Evolutionary conservation across 2,329 filamentous ascomycete genomes (phyloP).

Genomic region (Penicillium vulpinum): DNA sequence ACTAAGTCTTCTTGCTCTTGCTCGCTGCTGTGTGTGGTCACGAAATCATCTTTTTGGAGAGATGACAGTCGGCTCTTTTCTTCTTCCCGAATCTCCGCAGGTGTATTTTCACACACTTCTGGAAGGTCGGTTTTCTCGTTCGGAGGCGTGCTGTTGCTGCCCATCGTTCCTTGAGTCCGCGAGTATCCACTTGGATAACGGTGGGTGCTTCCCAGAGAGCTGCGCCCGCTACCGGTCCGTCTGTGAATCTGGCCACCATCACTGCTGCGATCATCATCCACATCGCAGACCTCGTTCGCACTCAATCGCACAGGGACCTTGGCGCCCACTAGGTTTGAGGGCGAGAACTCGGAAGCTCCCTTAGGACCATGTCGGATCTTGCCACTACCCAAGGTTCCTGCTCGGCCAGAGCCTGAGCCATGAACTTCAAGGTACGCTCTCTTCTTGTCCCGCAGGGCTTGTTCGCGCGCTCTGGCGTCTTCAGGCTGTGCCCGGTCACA

Average conservation of each 20-base stretch:
- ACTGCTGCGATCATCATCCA: slow-evolving; percentile 63
- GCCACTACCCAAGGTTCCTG: slow-evolving; percentile 64
- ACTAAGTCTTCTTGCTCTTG: slow-evolving; percentile 55
- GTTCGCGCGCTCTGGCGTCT: slow-evolving; percentile 78
- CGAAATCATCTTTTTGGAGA: slow-evolving; percentile 29
- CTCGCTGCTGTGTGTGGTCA: slow-evolving; percentile 36
- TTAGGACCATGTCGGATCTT: slow-evolving; percentile 90
- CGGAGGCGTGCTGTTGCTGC: slow-evolving; percentile 56
- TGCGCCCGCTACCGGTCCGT: slow-evolving; percentile 59
- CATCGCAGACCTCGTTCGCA: slow-evolving; percentile 92
- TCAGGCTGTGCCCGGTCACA: slow-evolving; percentile 92
- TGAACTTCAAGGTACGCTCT: slow-evolving; percentile 81
- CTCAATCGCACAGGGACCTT: slow-evolving; percentile 89
- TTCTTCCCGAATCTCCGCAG: slow-evolving; percentile 29
- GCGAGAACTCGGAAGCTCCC: slow-evolving; percentile 74
- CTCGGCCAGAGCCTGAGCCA: slow-evolving; percentile 56
- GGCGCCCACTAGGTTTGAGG: slow-evolving; percentile 71
- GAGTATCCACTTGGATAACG: slow-evolving; percentile 49
- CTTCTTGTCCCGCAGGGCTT: slow-evolving; percentile 83
- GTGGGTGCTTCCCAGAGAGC: slow-evolving; percentile 53
- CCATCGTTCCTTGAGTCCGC: slow-evolving; percentile 45
- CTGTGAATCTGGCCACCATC: slow-evolving; percentile 47
- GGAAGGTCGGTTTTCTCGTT: slow-evolving; percentile 45
- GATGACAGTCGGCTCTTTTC: slow-evolving; percentile 30
- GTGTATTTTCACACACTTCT: slow-evolving; percentile 43